These are phyloP conservation scores for Spergularia azorica DNA, from an alignment of 179 eudicot species.

Conservation along the genomic window DNA sequence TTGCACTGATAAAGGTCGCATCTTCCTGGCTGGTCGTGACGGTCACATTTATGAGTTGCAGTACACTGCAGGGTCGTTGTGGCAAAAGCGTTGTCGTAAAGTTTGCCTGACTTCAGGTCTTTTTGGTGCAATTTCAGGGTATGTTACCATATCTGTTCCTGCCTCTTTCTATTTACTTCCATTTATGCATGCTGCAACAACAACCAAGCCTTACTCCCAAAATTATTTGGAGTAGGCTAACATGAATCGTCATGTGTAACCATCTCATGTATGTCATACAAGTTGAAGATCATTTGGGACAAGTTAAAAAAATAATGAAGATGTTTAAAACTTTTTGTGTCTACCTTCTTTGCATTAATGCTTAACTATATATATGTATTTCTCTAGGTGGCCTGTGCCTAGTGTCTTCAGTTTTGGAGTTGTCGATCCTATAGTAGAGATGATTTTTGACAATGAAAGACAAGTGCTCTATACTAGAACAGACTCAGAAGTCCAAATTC, in stretches of 20 bases:
- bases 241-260: too few species aligned
- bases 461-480: conserved; percentile 88
- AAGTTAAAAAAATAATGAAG: not conserved
- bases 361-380: conserved; percentile 10
- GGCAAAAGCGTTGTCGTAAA: conserved; percentile 96
- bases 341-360: not conserved
- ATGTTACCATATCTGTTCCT: not conserved
- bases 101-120: conserved; percentile 72
- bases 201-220: too few species aligned
- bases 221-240: too few species aligned
- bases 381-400: conserved; percentile 92
- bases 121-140: not conserved
- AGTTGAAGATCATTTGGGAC: too few species aligned
- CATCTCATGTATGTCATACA: too few species aligned
- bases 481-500: conserved; percentile 91
- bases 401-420: conserved; percentile 96
- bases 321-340: too few species aligned
- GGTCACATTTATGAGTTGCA: conserved; percentile 92
- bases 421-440: conserved; percentile 89
- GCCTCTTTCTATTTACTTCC: too few species aligned
- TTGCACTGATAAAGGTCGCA: conserved; percentile 79
- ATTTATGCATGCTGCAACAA: too few species aligned
- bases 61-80: conserved; percentile 83
- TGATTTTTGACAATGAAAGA: conserved; percentile 94
- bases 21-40: conserved; percentile 96